These are phyloP conservation scores for Cyclanthera cordifolia DNA, from an alignment of 306 rosid genomes.

Conservation along the genomic window DNA sequence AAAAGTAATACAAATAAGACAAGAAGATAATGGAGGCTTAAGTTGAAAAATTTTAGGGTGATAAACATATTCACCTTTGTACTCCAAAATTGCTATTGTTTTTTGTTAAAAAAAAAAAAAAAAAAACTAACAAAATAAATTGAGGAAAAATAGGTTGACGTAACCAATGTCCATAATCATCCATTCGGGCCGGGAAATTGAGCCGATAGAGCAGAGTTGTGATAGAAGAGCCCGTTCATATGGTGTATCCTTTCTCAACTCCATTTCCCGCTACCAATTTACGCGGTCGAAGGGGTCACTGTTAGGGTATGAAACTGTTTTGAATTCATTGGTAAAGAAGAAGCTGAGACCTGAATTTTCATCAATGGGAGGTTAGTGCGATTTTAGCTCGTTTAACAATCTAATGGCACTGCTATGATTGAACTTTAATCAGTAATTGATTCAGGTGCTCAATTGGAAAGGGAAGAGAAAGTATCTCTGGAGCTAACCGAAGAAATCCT, in stretches of 20 bases:
- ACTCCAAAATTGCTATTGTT: too few relatives aligned
- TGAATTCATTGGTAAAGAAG: neutral
- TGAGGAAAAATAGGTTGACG: too few relatives aligned
- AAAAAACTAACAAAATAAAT: too few relatives aligned
- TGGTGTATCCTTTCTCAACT: neutral
- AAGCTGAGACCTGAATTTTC: neutral
- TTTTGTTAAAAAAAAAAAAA: too few relatives aligned
- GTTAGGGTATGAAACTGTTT: neutral
- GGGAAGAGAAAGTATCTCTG: constrained; percentile 85
- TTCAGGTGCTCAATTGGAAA: constrained; percentile 48
- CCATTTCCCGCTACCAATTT: constrained; percentile 1
- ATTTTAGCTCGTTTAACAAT: neutral
- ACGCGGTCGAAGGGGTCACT: constrained; percentile 3
- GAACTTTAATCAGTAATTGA: neutral
- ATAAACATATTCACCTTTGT: too few relatives aligned
- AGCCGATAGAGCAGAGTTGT: neutral
- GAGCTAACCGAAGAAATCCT: constrained; percentile 86
- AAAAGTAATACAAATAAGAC: too few relatives aligned
- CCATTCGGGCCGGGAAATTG: neutral
- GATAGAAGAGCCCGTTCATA: neutral
- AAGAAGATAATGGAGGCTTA: too few relatives aligned
- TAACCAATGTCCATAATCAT: neutral
- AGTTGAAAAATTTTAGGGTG: too few relatives aligned
- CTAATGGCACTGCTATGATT: neutral
- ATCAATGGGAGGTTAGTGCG: constrained; percentile 16